Evolutionary conservation across 768 basidiomycete species (phyloP), one percentile per base, ranked within the genome.

Genomic region (Mycena amicta): DNA sequence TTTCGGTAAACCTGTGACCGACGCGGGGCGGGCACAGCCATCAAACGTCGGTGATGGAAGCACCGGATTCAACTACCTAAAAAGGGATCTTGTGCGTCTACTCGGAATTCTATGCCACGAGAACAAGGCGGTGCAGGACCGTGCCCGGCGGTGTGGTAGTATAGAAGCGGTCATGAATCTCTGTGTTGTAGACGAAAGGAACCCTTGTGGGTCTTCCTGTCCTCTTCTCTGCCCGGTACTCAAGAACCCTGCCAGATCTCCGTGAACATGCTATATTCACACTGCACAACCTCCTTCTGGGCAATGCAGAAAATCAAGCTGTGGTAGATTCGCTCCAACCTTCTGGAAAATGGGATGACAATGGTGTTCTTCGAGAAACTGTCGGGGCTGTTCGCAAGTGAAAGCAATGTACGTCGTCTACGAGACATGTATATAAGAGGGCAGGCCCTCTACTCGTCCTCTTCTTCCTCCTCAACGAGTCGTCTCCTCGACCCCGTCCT

Each of bases 231-330:
- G 59, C 54, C 46, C 57, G 59, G 65, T 49, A 54, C 52, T 53
- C 43, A 49, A 28, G 15, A 39, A 16, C 62, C 56, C 52, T 40
- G 54, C 30, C 67, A 94, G 95, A 93, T 73, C 76, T 98, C 47
- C 88, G 93, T 20, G 95, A 98, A 74, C 92, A 97, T 68, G 93
- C 95, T 2, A 83, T 98, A 40, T 87, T 97, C 62, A 82, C 93
- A 20, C 77, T 97, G 20, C 84, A 85, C 43, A 92, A 91, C 71
- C 71, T 96, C 12, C 79, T 98, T 55, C 79, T 88, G 62, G 78
- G 80, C 33, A 97, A 97, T 70, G 61, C 72, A 27, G 89, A 88
- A 59, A 97, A 93, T 65, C 93, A 98, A 72, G 80, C 78, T 2
- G 78, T 92, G 40, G 88, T 98, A 47, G 82, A 87, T 56, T 83